Percentiles rank a stretch among this genome's conserved stretches.
Conservation (phyloP, 1,284 basidiomycete species). For the Coniferiporia weirii region DNA sequence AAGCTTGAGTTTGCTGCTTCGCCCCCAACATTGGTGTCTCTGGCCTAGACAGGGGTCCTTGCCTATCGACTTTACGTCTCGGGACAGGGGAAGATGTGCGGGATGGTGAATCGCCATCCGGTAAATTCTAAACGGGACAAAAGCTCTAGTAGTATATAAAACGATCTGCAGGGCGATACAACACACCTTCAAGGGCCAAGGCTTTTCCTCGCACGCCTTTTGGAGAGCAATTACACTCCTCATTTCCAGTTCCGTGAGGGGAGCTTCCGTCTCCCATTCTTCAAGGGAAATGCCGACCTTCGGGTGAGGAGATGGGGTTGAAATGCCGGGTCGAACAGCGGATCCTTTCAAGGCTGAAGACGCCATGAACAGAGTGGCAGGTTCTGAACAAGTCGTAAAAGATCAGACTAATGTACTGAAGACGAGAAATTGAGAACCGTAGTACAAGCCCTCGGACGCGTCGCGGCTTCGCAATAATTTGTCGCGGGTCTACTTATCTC, state of each 20-base stretch:
- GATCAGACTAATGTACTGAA: too few species aligned
- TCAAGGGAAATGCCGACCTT: constrained; percentile 58
- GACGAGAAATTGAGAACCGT: too few species aligned
- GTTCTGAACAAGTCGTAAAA: too few species aligned
- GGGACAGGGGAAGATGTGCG: constrained; percentile 4
- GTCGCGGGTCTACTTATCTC: background rate
- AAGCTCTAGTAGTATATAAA: background rate
- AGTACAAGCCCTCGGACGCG: too few species aligned
- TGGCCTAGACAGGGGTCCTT: constrained; percentile 34
- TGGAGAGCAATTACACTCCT: constrained; percentile 65
- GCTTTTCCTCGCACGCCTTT: constrained; percentile 52
- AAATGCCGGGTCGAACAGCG: constrained; percentile 4
- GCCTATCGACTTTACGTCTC: constrained; percentile 29
- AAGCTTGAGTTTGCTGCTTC: constrained; percentile 30
- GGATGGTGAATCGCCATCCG: constrained; percentile 16
- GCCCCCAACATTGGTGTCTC: constrained; percentile 36
- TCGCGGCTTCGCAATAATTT: too few species aligned
- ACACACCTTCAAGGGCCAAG: constrained; percentile 69
- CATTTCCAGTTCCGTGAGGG: constrained; percentile 64
- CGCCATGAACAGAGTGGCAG: background rate
- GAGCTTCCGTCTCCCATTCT: constrained; percentile 84
- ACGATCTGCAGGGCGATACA: constrained; percentile 1
- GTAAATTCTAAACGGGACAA: background rate
- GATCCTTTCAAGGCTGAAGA: background rate
- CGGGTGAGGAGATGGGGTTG: constrained; percentile 26